Evolutionary conservation across 805 yeast genomes (phyloP), one percentile per base, ranked within the genome.

Genomic region (Pichia paraexigua): DNA sequence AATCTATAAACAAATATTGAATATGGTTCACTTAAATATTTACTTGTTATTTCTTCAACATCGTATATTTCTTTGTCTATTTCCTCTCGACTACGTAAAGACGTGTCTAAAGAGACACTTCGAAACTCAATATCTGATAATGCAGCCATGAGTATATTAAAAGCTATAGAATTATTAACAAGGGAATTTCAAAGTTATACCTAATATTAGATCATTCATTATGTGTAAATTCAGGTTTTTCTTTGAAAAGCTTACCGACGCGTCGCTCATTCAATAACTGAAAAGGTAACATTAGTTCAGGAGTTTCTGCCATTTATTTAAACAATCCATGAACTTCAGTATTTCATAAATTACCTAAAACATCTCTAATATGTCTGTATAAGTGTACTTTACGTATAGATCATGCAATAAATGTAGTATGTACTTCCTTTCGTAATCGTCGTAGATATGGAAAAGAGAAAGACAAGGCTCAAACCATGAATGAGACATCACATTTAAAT

Each of bases 1-100:
- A 85, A 94, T 63, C 96, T 77, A 67, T 91, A 94, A 2, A 94
- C 97, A 61, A 88, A 94, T 20, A 88, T 78, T 5, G 97, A 91
- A 64, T 94, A 94, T 0, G 99, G 98, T 66, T 94, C 99, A 28
- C 94, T 84, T 41, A 94, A 72, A 65, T 91, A 94, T 12, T 71
- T 73, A 41, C 84, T 79, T 12, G 92, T 83, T 45, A 92, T 72
- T 12, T 63, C 61, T 59, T 79, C 76, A 15, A 85, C 71, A 28
- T 72, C 74, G 13, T 70, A 64, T 53, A 84, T 74, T 54, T 84
- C 80, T 2, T 60, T 37, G 48, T 64, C 63, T n/a, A 64, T 62
- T 20, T 50, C 57, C 12, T 54, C 56, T 18, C 48, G 42, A 13
- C 52, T 44, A 7, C 45, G 25, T 27, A 32, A 43, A 2, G 51